Conservation (phyloP, 1,284 basidiomycete genomes). For the Heterobasidion occidentale region DNA sequence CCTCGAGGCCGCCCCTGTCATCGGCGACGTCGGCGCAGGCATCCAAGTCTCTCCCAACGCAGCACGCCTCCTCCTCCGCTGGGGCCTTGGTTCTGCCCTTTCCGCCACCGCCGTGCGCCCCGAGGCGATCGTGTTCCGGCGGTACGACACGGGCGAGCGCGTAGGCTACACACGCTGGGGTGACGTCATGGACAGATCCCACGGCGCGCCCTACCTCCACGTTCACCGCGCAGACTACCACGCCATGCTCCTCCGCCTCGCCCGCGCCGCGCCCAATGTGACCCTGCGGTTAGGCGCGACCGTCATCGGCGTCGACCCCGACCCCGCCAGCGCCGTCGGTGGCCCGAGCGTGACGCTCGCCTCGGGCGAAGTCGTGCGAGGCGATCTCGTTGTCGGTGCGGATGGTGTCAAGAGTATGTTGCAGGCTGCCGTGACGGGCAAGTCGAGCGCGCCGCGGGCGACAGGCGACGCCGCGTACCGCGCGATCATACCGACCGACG, state of each 20-base stretch:
- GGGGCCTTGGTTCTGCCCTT: slow-evolving; percentile 31
- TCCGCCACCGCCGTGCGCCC: slow-evolving; percentile 29
- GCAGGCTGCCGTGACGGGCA: slow-evolving; percentile 35
- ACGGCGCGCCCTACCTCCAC: slow-evolving; percentile 39
- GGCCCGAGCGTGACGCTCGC: slow-evolving; percentile 27
- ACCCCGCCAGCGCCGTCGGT: slow-evolving; percentile 22
- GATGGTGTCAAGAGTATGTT: slow-evolving; percentile 45
- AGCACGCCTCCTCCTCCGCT: slow-evolving; percentile 30
- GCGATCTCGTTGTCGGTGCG: slow-evolving; percentile 34
- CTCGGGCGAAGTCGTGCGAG: slow-evolving; percentile 25
- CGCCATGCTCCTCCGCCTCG: slow-evolving; percentile 32
- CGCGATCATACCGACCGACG: slow-evolving; percentile 36
- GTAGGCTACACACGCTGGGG: slow-evolving; percentile 36
- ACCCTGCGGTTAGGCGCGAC: slow-evolving; percentile 37
- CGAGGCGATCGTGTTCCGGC: slow-evolving; percentile 31
- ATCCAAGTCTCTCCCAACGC: slow-evolving; percentile 44
- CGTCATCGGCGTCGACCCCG: slow-evolving; percentile 30
- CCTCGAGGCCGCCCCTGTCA: slow-evolving; percentile 31
- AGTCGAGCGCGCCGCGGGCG: slow-evolving; percentile 22
- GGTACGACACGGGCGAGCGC: slow-evolving; percentile 32
- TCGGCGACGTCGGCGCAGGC: slow-evolving; percentile 42
- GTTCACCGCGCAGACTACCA: slow-evolving; percentile 54
- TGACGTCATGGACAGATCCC: slow-evolving; percentile 24
- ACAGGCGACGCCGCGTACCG: slow-evolving; percentile 50
- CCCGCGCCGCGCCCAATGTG: slow-evolving; percentile 36